Evolutionary conservation across 2,329 filamentous ascomycete genomes (phyloP), one percentile per base, ranked within the genome.

Genomic region (Clarireedia homoeocarpa): DNA sequence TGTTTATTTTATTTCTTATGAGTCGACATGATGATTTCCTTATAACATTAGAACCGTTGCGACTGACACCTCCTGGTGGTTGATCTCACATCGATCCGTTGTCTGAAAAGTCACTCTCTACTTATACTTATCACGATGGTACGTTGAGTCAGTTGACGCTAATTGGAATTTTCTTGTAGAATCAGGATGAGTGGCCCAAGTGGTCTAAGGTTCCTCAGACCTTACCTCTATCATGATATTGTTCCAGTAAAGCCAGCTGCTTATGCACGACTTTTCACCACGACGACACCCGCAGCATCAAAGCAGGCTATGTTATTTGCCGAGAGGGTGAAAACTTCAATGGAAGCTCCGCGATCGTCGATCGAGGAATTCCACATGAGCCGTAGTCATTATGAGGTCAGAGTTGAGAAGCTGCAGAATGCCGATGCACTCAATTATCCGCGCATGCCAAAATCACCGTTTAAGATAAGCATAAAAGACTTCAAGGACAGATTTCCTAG

Each of bases 11-110:
- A 2, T 12, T 15, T 23, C 42, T 45, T 45, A 42, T 24, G 52
- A 54, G 52, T 54, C 34, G 48, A 44, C 30, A 73, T 79, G 77
- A 80, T 80, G 77, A 79, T 71, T 71, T 67, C 69, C 67, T 71
- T 73, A 70, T 73, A 71, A 74, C 69, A 67, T 73, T 74, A 79
- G 77, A 80, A 80, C 77, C 77, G 77, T 78, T 80, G 77, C 77
- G 76, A 79, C 74, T 80, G 77, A 80, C 74, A 74, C 71, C 40
- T 51, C 72, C 63, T 62, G 73, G 71, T 75, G 75, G 69, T 71
- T 80, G 77, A 80, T 78, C 74, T 74, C 70, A 78, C 72, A 70
- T 72, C 62, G 64, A 67, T 71, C 75, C 76, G 73, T 67, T 73
- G 73, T 74, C 75, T 77, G 75, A 51, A 51, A 46, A 39, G 23